A percentile compares a stretch with the other conserved stretches of the same genome.
Conservation (phyloP, 1,284 basidiomycete genomes). For the Hortiboletus rubellus region DNA sequence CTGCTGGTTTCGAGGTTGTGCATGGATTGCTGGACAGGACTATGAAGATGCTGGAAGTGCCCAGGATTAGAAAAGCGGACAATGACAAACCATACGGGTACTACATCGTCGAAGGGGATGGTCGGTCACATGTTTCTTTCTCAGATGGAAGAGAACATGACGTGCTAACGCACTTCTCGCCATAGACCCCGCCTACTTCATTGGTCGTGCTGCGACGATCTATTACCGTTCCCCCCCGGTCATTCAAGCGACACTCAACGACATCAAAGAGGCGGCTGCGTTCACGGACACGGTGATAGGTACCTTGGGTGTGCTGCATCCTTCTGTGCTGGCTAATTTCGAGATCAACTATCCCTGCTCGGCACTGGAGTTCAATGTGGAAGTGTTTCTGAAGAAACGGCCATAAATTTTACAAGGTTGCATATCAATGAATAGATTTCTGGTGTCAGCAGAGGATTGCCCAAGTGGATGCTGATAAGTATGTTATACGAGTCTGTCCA, state of each 20-base stretch:
- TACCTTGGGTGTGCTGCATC: slow-evolving; percentile 86
- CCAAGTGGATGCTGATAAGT: not conserved
- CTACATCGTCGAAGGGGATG: slow-evolving; percentile 85
- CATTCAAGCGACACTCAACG: slow-evolving; percentile 9
- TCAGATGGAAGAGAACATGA: not conserved
- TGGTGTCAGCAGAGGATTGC: not conserved
- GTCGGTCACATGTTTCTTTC: slow-evolving; percentile 44
- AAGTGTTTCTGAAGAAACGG: slow-evolving; percentile 81
- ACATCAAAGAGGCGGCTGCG: slow-evolving; percentile 26
- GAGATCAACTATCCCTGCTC: slow-evolving; percentile 97
- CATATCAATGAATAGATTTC: slow-evolving; percentile 5
- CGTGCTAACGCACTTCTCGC: slow-evolving; percentile 3
- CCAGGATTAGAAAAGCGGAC: slow-evolving; percentile 66
- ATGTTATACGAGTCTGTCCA: not conserved
- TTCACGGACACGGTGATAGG: slow-evolving; percentile 73
- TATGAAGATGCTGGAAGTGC: slow-evolving; percentile 94
- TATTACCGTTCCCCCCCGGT: slow-evolving; percentile 70
- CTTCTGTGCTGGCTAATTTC: slow-evolving; percentile 87
- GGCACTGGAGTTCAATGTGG: slow-evolving; percentile 90
- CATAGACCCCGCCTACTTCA: slow-evolving; percentile 89
- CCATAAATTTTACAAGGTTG: slow-evolving; percentile 35
- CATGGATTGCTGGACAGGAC: slow-evolving; percentile 93
- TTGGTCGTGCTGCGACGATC: slow-evolving; percentile 90
- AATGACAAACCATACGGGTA: slow-evolving; percentile 72
- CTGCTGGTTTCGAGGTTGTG: slow-evolving; percentile 95